These are phyloP conservation scores for Talaromyces sp. DNA, from an alignment of 2,329 filamentous ascomycete genomes.

Conservation along the genomic window DNA sequence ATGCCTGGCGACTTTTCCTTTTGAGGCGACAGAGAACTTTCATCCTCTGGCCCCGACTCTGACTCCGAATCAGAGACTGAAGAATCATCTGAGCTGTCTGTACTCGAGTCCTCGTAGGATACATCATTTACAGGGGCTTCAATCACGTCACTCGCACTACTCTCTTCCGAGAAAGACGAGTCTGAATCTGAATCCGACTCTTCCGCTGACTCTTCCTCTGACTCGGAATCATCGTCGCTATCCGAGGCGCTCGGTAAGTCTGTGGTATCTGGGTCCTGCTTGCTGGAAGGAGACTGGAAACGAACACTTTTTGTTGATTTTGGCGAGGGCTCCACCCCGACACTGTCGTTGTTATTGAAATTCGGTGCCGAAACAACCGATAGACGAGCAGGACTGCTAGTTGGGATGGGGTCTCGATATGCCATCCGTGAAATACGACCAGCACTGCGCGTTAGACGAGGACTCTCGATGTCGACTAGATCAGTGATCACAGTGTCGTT, in stretches of 20 bases:
- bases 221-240: constrained; percentile 15
- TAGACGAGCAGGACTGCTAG: constrained; percentile 14
- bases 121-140: background rate
- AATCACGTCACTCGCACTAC: background rate
- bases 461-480: constrained; percentile 13
- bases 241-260: constrained; percentile 7
- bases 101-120: background rate
- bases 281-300: constrained; percentile 20
- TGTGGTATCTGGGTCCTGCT: constrained; percentile 13
- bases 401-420: background rate
- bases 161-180: background rate
- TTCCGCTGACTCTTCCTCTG: constrained; percentile 21
- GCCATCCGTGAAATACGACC: constrained; percentile 10
- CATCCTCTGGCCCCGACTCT: constrained; percentile 34
- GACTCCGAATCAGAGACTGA: constrained; percentile 20
- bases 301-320: constrained; percentile 29
- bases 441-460: constrained; percentile 7
- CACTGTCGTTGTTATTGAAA: constrained; percentile 17
- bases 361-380: constrained; percentile 16
- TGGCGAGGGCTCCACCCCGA: constrained; percentile 18
- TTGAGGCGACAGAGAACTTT: constrained; percentile 16
- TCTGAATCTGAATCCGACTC: constrained; percentile 9
- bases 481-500: constrained; percentile 22
- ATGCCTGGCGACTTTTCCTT: constrained; percentile 11
- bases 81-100: constrained; percentile 7